Base-by-base conservation (phyloP, 495 filamentous ascomycete genomes). In the Penicillium macrosclerotiorum region DNA sequence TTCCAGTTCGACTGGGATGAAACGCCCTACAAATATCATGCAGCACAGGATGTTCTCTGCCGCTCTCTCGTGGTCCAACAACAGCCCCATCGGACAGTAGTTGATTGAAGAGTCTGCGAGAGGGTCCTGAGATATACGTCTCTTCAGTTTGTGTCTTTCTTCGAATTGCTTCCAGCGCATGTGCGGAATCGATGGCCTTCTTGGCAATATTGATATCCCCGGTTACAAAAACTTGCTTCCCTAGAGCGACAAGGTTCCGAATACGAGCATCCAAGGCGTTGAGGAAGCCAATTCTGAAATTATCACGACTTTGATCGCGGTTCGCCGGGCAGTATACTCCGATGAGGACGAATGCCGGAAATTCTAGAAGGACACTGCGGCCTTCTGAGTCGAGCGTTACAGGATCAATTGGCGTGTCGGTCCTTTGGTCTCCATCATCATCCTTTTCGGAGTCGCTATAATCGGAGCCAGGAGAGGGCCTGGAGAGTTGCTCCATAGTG, bases 171-270 rank as follows among this genome's bases (percentile, higher is more conserved):
- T 91, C 87, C 11, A 76, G 65, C 3, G 82, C 75, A 59, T 80
- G 81, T 0, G 90, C 88, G 3, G 80, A 79, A 57, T 96, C 91
- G 5, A 88, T 75, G 34, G 81, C 81, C 19, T 80, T 75, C 49
- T 87, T 74, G 3, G 88, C 79, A 44, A 97, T 91, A 57, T 98
- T 98, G 47, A 98, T 72, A 48, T 98, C 93, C 2, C 93, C 93
- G 6, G 87, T 84, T 19, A 96, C 69, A 23, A 98, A 64, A 3
- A 98, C 89, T 19, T 73, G 71, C 64, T 96, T 96, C 0, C 90
- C 87, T 68, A 82, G 74, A 2, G 80, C 75, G n/a, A 83, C 66
- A 1, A 98, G 76, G 59, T 96, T 96, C 16, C 93, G 83, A 17
- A 95, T 75, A 9, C 93, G 82, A 47, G 80, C 74, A 59, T 96